A percentile compares a stretch with the other conserved stretches of the same genome.
Evolutionary conservation across 202 grass and related monocot genomes (phyloP).

Genomic region (Carex sylvatica): DNA sequence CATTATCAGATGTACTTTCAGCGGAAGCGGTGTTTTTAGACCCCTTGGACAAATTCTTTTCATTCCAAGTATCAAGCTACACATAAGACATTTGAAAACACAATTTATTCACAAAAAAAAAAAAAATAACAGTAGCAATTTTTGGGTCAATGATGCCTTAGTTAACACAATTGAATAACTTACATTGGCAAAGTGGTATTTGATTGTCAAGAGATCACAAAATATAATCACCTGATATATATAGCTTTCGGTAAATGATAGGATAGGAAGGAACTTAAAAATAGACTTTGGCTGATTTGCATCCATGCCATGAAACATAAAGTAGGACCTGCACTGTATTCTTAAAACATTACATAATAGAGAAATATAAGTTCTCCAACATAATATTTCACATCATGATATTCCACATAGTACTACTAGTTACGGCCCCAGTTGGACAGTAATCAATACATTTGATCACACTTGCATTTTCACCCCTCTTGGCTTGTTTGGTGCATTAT

Average conservation of each 20-base stretch:
- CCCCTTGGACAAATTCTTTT: conserved; percentile 47
- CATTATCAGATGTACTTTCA: conserved; percentile 34
- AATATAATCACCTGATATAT: conserved; percentile 84
- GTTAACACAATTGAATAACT: neutral
- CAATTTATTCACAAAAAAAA: conserved; percentile 23
- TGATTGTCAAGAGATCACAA: neutral
- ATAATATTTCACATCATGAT: neutral
- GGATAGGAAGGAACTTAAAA: conserved; percentile 82
- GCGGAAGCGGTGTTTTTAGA: conserved; percentile 20
- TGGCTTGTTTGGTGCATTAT: neutral
- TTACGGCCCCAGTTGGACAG: neutral
- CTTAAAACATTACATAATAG: conserved; percentile 28
- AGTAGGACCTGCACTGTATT: conserved; percentile 87
- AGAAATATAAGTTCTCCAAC: neutral
- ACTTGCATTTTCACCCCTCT: neutral
- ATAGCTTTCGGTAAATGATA: conserved; percentile 88
- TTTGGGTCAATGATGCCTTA: neutral
- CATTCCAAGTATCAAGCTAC: conserved; percentile 90
- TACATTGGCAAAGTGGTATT: neutral
- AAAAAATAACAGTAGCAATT: neutral
- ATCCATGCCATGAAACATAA: conserved; percentile 90
- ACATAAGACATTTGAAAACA: conserved; percentile 29
- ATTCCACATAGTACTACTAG: neutral
- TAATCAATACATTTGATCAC: conserved; percentile 8
- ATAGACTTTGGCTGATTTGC: conserved; percentile 47